Evolutionary conservation across 1,139 yeast species (phyloP).

Genomic region (Pneumocystis murina): DNA sequence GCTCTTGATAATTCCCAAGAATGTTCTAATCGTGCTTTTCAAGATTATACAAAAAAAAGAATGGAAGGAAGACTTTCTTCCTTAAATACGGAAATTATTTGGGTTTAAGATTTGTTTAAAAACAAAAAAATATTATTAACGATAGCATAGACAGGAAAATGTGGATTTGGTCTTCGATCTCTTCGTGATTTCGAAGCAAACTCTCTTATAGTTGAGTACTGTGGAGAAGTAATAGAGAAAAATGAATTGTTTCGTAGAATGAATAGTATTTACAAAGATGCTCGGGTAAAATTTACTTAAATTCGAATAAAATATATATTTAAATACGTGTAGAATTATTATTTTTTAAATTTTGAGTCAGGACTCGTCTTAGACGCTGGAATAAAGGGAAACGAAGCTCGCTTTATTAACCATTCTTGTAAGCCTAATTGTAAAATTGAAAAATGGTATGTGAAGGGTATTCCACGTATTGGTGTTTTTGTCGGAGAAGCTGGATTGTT

Average conservation of each 20-base stretch:
- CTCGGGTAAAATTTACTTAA: slow-evolving; percentile 7
- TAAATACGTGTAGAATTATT: slow-evolving; percentile 9
- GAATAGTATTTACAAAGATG: slow-evolving; percentile 19
- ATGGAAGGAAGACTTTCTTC: neutral
- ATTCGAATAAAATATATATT: neutral
- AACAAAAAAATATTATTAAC: neutral
- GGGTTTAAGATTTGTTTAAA: neutral
- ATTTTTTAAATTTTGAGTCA: slow-evolving; percentile 26
- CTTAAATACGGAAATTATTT: neutral
- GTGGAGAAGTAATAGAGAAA: slow-evolving; percentile 30
- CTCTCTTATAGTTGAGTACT: slow-evolving; percentile 29
- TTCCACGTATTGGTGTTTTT: slow-evolving; percentile 30
- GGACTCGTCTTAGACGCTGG: slow-evolving; percentile 30
- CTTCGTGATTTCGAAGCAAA: slow-evolving; percentile 24
- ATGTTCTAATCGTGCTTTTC: neutral
- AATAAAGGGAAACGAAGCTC: slow-evolving; percentile 28
- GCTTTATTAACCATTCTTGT: slow-evolving; percentile 33
- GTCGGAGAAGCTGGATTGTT: slow-evolving; percentile 25
- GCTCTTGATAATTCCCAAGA: neutral
- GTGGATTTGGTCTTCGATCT: slow-evolving; percentile 28
- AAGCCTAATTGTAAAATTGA: slow-evolving; percentile 30
- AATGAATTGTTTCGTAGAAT: slow-evolving; percentile 24
- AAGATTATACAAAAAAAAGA: neutral
- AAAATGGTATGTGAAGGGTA: slow-evolving; percentile 29
- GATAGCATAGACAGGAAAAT: slow-evolving; percentile 17